A percentile compares a stretch with the other conserved stretches of the same genome.
Conservation (phyloP, 1,284 basidiomycete species). For the Serendipita sp. region DNA sequence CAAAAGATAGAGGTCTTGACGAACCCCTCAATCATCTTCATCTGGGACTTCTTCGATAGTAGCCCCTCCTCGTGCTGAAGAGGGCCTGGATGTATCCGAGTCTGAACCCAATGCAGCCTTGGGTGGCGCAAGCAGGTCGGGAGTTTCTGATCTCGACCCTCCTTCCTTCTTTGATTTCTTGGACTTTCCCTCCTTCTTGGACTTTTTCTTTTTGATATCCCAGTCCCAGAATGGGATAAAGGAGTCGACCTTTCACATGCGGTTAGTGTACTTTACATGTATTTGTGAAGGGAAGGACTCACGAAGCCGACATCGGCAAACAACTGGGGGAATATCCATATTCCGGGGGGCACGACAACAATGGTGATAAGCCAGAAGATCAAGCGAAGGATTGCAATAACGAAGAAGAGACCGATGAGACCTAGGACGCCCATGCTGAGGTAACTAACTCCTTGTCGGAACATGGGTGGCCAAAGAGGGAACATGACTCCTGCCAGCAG, state of each 20-base stretch:
- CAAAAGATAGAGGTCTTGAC: neutral
- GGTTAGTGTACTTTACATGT: conserved; percentile 8
- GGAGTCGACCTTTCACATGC: conserved; percentile 67
- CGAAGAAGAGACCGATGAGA: conserved; percentile 84
- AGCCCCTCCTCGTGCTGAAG: conserved; percentile 11
- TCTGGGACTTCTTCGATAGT: conserved; percentile 19
- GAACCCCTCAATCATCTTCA: conserved; percentile 14
- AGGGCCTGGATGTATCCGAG: conserved; percentile 15
- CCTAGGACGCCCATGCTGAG: conserved; percentile 79
- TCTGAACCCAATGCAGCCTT: conserved; percentile 9
- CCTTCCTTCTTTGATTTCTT: conserved; percentile 32
- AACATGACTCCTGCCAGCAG: conserved; percentile 99
- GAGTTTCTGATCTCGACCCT: conserved; percentile 19
- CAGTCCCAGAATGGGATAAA: conserved; percentile 97
- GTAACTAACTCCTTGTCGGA: conserved; percentile 96
- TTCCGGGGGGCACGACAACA: conserved; percentile 74
- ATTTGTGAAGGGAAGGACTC: conserved; percentile 26
- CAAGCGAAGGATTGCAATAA: conserved; percentile 77
- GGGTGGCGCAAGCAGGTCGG: conserved; percentile 21
- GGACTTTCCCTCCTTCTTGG: conserved; percentile 39
- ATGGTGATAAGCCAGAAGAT: conserved; percentile 93
- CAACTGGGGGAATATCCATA: conserved; percentile 98
- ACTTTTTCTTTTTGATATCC: conserved; percentile 88
- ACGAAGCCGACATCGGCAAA: conserved; percentile 99
- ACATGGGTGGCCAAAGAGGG: conserved; percentile 88